Conservation (phyloP, 2,329 filamentous ascomycete species). For the Aspergillus fijiensis region DNA sequence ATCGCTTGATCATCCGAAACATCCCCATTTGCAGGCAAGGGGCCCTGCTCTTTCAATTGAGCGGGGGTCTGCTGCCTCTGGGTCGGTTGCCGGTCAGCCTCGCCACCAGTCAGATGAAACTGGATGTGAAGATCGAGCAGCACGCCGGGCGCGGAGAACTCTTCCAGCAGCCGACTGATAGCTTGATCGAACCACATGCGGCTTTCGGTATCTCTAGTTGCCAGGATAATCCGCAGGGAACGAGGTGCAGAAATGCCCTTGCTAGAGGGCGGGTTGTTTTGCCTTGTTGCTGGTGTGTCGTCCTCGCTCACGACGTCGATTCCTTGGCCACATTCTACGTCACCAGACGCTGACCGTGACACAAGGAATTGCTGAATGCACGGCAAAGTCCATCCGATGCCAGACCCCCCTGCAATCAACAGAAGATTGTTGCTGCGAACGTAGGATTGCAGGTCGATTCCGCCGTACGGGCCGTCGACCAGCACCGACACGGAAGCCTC, state of each 20-base stretch:
- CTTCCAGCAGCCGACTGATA: neutral
- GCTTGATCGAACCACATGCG: constrained; percentile 16
- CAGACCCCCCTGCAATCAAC: neutral
- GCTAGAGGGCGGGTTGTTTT: too few species aligned
- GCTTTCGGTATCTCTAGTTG: constrained; percentile 9
- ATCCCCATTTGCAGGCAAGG: neutral
- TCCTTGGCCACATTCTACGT: neutral
- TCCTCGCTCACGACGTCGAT: neutral
- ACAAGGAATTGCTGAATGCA: neutral
- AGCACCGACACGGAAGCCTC: constrained; percentile 45
- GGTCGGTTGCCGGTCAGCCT: neutral
- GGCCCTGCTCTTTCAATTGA: neutral
- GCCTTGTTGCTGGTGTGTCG: too few species aligned
- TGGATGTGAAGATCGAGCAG: constrained; percentile 1
- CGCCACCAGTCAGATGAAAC: neutral
- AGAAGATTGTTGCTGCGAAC: neutral
- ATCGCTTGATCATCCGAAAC: neutral
- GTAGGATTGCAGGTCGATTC: constrained; percentile 22
- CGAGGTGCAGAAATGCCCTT: too few species aligned
- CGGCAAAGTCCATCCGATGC: neutral
- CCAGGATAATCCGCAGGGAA: constrained; percentile 10
- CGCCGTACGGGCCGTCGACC: constrained; percentile 60
- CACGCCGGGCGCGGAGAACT: neutral
- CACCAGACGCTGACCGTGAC: neutral
- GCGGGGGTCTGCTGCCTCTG: neutral